Base-by-base conservation (phyloP, 163 green algal species). In the Chlorella variabilis region DNA sequence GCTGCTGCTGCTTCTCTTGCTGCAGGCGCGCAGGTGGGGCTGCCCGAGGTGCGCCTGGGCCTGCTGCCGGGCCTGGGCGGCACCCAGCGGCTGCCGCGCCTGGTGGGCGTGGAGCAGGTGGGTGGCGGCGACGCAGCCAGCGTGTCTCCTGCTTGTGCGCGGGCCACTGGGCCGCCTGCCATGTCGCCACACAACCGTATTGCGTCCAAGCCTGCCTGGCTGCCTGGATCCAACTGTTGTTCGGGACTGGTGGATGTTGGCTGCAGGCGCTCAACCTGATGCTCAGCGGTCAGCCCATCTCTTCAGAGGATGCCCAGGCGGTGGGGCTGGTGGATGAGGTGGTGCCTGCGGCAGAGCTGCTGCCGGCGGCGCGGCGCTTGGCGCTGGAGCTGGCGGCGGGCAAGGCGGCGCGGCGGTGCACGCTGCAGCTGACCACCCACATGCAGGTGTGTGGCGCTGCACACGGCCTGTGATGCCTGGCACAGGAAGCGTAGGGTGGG, bases 21-120 rank as follows among this genome's bases (percentile, higher is more conserved):
- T 48, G 59, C 75, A 81, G 75, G 87, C 69, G 87, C 91, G 41
- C 88, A 91, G 73, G 79, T 99, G 31, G 97, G 96, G 15, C 90
- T 99, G 77, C 97, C 97, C 3, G 97, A 99, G 88, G 87, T 99
- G 77, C 89, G 94, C 62, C 92, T 99, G 33, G 96, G 89, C 63
- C 86, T 93, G 33, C 59, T 92, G 71, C 89, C 89, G 5, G 90
- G 91, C 33, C 93, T 98, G 87, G 94, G 96, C 54, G 95, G 96
- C 79, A 98, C 96, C 13, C 96, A 99, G 90, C 89, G 97, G 27
- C 88, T 99, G 85, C 97, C 97, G 1, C 91, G 97, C 49, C 88
- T 99, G 48, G 95, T 98, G 34, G 97, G 97, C 38, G 85, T 99
- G 80, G 83, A 95, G 71, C 95, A 96, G 81, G 73, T 66, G 56